phyloP scores from a whole-genome alignment of 1,139 yeast genomes.

The Hanseniaspora gamundiae region DNA sequence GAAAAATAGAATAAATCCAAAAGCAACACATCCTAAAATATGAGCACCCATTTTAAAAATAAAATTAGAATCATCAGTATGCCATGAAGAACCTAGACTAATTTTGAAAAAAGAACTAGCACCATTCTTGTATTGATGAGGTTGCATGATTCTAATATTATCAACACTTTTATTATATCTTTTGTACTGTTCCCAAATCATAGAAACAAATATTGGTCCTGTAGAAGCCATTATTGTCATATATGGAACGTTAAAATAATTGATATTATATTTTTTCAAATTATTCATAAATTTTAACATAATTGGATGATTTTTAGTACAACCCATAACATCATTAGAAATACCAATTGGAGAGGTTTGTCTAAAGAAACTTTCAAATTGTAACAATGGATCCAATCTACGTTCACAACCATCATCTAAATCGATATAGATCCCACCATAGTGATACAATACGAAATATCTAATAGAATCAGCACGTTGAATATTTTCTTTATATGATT shows the following conservation, averaged over 20 bases:
- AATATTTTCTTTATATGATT: slow-evolving; percentile 65
- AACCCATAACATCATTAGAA: slow-evolving; percentile 88
- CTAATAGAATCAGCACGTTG: slow-evolving; percentile 90
- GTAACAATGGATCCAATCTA: slow-evolving; percentile 63
- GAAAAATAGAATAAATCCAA: slow-evolving; percentile 52
- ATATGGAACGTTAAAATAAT: slow-evolving; percentile 52
- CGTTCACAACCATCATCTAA: slow-evolving; percentile 80
- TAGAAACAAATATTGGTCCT: slow-evolving; percentile 80
- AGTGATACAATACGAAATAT: slow-evolving; percentile 70
- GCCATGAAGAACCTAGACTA: slow-evolving; percentile 82
- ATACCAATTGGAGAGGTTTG: slow-evolving; percentile 86
- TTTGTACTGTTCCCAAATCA: slow-evolving; percentile 78
- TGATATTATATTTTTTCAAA: slow-evolving; percentile 42
- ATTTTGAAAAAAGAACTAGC: slow-evolving; percentile 54
- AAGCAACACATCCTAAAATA: slow-evolving; percentile 53
- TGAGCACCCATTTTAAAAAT: slow-evolving; percentile 62
- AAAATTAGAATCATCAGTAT: slow-evolving; percentile 69
- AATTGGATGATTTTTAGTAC: slow-evolving; percentile 79
- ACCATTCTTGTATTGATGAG: slow-evolving; percentile 54
- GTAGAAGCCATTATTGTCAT: slow-evolving; percentile 89
- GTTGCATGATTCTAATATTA: slow-evolving; percentile 37
- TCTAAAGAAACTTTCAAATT: slow-evolving; percentile 76
- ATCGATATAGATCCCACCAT: slow-evolving; percentile 86
- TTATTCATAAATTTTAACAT: slow-evolving; percentile 58
- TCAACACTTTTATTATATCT: slow-evolving; percentile 53